A percentile compares a stretch with the other conserved stretches of the same genome.
phyloP scores from a whole-genome alignment of 2,329 filamentous ascomycete species.

The Xylariaceae sp. region DNA sequence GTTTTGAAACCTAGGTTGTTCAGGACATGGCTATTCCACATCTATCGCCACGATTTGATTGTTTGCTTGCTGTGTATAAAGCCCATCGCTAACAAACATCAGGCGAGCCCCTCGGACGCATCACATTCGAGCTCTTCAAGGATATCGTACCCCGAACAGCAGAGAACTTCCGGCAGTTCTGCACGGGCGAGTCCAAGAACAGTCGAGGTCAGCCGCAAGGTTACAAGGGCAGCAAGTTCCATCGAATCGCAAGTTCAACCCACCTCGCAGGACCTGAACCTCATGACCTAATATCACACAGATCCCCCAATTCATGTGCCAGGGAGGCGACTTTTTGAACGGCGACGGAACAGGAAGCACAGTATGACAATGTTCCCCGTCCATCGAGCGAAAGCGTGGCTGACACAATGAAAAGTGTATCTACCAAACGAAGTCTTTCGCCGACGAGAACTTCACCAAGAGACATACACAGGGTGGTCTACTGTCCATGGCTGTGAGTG shows the following conservation, averaged over 20 bases:
- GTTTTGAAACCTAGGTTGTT: not conserved
- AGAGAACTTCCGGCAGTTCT: slow-evolving; percentile 97
- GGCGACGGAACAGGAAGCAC: slow-evolving; percentile 87
- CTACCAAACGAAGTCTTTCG: slow-evolving; percentile 79
- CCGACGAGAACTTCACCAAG: slow-evolving; percentile 82
- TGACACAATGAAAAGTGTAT: slow-evolving; percentile 51
- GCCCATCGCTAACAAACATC: slow-evolving; percentile 9
- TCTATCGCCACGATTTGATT: not conserved
- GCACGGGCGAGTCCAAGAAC: slow-evolving; percentile 87
- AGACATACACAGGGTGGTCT: slow-evolving; percentile 78
- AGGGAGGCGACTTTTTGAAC: slow-evolving; percentile 93
- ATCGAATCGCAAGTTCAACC: slow-evolving; percentile 69
- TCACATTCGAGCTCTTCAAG: slow-evolving; percentile 88
- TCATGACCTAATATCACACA: slow-evolving; percentile 33
- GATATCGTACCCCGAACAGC: slow-evolving; percentile 81
- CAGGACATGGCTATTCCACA: not conserved
- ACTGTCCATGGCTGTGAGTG: slow-evolving; percentile 84
- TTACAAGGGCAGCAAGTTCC: slow-evolving; percentile 93
- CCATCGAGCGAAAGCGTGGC: not conserved
- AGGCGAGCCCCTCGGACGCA: slow-evolving; percentile 82
- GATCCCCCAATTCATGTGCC: slow-evolving; percentile 97
- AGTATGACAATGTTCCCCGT: slow-evolving; percentile 13
- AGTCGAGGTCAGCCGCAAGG: slow-evolving; percentile 74
- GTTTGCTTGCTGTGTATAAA: not conserved
- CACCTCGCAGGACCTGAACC: not conserved